Base-by-base conservation (phyloP, 2,329 filamentous ascomycete species). In the Penicillium sp. region DNA sequence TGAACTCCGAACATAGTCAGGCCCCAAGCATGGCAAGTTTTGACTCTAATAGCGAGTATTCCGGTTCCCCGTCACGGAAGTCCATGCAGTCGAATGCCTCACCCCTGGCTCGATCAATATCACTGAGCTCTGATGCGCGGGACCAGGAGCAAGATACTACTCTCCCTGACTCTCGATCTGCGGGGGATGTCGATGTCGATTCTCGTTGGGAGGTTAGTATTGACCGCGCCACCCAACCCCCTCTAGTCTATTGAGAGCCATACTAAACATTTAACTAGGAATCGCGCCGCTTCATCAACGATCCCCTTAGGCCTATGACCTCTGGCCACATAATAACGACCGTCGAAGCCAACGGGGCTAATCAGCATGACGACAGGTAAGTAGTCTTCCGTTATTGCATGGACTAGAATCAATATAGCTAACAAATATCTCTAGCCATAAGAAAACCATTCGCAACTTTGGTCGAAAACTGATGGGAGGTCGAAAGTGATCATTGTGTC, bases 21-120 rank as follows among this genome's bases (percentile, higher is more conserved):
- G 55, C 64, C 23, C 64, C 64, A 1, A 75, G 71, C 50, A 48
- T 75, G 42, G 61, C 62, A 5, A 75, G 73, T 50, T 67, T 67
- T 14, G 74, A 75, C 56, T 75, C 74, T 7, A 71, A 67, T 34
- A 71, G 71, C 42, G 74, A 75, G 33, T 67, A 65, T 26, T 74
- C 72, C 2, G 71, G 70, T 43, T 70, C 71, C 5, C 67, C 65
- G 5, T 71, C 72, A 3, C 67, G 71, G 31, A 71, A 66, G 43
- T 75, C 73, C 2, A 65, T 67, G 54, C 68, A 72, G 34, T 74
- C 72, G 3, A 67, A 66, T 43, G 64, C 66, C n/a, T 75, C 71
- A 23, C 73, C 72, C 5, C 67, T 75, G 46, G 67, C 61, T 16
- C 63, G 71, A 37, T 70, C 74, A 2, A 66, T 66, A 23, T 76